Evolutionary conservation across 1,139 yeast species (phyloP).

Genomic region (Lodderomyces metapsilosis): DNA sequence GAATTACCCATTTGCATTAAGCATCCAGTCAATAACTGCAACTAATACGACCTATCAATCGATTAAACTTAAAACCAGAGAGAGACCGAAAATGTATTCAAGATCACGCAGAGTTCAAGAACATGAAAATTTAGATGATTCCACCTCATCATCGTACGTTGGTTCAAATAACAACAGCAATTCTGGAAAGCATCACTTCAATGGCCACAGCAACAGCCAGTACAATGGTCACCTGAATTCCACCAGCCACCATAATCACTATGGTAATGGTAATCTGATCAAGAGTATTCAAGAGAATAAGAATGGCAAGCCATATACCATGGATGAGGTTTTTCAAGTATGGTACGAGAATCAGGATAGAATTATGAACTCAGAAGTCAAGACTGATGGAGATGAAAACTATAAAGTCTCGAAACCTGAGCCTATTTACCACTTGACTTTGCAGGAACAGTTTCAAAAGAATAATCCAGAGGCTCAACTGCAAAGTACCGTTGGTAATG

Average conservation of each 20-base stretch:
- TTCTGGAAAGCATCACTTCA: constrained; percentile 1
- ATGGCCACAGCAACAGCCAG: constrained; percentile 3
- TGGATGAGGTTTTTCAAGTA: constrained; percentile 54
- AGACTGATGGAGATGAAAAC: constrained; percentile 27
- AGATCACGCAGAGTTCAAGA: constrained; percentile 16
- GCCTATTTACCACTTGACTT: constrained; percentile 39
- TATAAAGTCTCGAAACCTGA: constrained; percentile 31
- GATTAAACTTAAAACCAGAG: not conserved
- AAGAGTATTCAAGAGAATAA: constrained; percentile 36
- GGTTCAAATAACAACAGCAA: constrained; percentile 1
- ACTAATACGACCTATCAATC: not conserved
- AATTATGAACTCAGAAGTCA: constrained; percentile 25
- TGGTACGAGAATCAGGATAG: constrained; percentile 47
- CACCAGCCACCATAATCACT: constrained; percentile 7
- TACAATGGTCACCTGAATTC: constrained; percentile 3
- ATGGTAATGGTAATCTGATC: constrained; percentile 23
- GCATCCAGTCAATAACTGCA: no score
- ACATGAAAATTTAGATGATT: constrained; percentile 12
- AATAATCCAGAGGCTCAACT: not conserved
- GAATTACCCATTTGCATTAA: not conserved
- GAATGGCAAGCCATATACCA: constrained; percentile 41
- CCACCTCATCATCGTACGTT: constrained; percentile 6
- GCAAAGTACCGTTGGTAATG: not conserved
- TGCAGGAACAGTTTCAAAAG: constrained; percentile 15
- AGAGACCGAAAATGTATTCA: constrained; percentile 12